Conservation (phyloP, 2,329 filamentous ascomycete species). For the Pseudogymnoascus sp. region DNA sequence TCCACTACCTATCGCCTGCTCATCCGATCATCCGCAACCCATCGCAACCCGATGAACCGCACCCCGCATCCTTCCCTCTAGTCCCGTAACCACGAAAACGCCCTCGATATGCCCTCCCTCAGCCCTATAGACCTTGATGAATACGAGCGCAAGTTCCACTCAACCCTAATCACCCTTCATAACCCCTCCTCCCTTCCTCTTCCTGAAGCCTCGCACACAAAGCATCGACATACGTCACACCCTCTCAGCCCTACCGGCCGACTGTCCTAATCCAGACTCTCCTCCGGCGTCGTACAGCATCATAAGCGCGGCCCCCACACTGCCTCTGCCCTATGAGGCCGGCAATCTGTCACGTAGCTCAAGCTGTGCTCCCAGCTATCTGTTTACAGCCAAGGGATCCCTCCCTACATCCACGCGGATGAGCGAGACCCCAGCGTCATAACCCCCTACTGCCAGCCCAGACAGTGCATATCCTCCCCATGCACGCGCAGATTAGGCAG, state of each 20-base stretch:
- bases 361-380: neutral
- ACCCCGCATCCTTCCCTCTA: neutral
- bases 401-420: neutral
- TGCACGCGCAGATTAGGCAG: neutral
- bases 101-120: neutral
- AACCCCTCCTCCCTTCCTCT: neutral
- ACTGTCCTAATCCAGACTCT: neutral
- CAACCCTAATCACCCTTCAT: neutral
- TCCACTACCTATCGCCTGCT: neutral
- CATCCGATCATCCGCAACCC: neutral
- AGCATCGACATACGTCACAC: neutral
- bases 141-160: neutral
- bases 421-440: neutral
- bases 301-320: neutral
- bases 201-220: neutral
- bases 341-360: neutral
- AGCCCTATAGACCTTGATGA: neutral
- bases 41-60: neutral
- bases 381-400: neutral
- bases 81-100: neutral
- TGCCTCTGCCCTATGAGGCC: neutral
- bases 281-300: neutral
- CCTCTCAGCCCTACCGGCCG: neutral
- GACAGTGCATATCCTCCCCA: neutral
- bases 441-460: neutral